Evolutionary conservation across 192 early-diverging fungal genomes (phyloP).

Genomic region (Lobosporangium transversale): DNA sequence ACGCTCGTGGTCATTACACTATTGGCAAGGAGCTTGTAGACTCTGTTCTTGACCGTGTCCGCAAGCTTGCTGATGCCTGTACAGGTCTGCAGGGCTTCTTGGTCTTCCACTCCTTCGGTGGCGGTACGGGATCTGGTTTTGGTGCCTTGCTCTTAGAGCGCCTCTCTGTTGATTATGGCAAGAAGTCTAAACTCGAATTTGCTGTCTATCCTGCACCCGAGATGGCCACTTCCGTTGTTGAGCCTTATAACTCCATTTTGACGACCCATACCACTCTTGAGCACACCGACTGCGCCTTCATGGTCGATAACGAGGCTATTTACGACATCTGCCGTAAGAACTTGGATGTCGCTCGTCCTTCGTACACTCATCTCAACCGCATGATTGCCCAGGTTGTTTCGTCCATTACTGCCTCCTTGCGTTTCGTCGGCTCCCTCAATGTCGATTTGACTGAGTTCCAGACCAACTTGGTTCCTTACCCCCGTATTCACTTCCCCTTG

Average conservation of each 20-base stretch:
- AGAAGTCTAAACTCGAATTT: conserved; percentile 99
- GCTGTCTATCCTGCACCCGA: conserved; percentile 99
- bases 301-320: conserved; percentile 99
- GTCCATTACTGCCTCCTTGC: conserved; percentile 98
- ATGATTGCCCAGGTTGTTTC: conserved; percentile 99
- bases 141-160: conserved; percentile 98
- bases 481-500: conserved; percentile 99
- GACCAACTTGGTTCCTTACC: conserved; percentile 99
- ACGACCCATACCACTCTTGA: conserved; percentile 99
- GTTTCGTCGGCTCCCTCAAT: conserved; percentile 98
- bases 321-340: conserved; percentile 99
- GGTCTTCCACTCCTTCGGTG: conserved; percentile 99
- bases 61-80: conserved; percentile 98
- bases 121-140: conserved; percentile 99
- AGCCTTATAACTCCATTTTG: conserved; percentile 99
- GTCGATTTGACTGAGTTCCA: conserved; percentile 99
- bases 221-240: conserved; percentile 96
- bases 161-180: conserved; percentile 99
- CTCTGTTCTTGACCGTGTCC: conserved; percentile 95
- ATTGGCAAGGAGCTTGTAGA: conserved; percentile 99
- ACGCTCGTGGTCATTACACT: conserved; percentile 99
- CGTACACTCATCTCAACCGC: conserved; percentile 97
- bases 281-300: conserved; percentile 99
- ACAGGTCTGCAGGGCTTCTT: conserved; percentile 99
- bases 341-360: conserved; percentile 96